A percentile compares a stretch with the other conserved stretches of the same genome.
These are phyloP conservation scores for Limnanthes douglasii DNA, from an alignment of 345 rosid genomes.

Conservation along the genomic window DNA sequence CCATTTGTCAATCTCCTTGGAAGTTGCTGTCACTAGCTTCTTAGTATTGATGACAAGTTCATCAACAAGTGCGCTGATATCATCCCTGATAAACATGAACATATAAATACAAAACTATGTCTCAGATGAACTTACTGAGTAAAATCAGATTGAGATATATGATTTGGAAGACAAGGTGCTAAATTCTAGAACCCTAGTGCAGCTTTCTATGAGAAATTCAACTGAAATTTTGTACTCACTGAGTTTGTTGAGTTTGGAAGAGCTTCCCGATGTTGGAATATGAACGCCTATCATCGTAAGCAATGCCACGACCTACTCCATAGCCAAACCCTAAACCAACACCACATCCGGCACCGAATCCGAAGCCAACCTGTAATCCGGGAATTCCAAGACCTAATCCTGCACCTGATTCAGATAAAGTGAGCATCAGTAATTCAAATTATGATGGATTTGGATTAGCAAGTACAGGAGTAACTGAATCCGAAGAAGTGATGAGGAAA, in stretches of 20 bases:
- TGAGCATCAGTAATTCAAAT: slow-evolving; percentile 2
- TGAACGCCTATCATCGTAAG: slow-evolving; percentile 30
- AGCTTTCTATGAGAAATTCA: background rate
- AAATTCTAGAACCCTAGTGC: background rate
- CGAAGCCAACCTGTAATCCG: slow-evolving; percentile 63
- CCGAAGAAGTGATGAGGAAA: background rate
- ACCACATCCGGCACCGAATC: slow-evolving; percentile 83
- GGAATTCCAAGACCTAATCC: slow-evolving; percentile 85
- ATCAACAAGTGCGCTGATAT: slow-evolving; percentile 42
- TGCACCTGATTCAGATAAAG: slow-evolving; percentile 50
- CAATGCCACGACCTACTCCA: slow-evolving; percentile 66
- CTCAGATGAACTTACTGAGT: slow-evolving; percentile 1
- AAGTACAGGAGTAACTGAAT: too few relatives aligned
- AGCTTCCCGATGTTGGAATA: slow-evolving; percentile 17
- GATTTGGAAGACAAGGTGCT: background rate
- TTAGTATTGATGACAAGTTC: slow-evolving; percentile 44
- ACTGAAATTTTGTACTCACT: slow-evolving; percentile 12
- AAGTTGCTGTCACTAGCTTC: slow-evolving; percentile 47
- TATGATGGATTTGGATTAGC: too few relatives aligned
- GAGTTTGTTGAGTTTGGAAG: too few relatives aligned
- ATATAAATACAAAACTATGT: background rate
- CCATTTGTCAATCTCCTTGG: slow-evolving; percentile 82
- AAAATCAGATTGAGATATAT: background rate
- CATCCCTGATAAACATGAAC: slow-evolving; percentile 28
- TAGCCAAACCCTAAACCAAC: slow-evolving; percentile 83